Base-by-base conservation (phyloP, 2,329 filamentous ascomycete genomes). In the Clonostachys chloroleuca region DNA sequence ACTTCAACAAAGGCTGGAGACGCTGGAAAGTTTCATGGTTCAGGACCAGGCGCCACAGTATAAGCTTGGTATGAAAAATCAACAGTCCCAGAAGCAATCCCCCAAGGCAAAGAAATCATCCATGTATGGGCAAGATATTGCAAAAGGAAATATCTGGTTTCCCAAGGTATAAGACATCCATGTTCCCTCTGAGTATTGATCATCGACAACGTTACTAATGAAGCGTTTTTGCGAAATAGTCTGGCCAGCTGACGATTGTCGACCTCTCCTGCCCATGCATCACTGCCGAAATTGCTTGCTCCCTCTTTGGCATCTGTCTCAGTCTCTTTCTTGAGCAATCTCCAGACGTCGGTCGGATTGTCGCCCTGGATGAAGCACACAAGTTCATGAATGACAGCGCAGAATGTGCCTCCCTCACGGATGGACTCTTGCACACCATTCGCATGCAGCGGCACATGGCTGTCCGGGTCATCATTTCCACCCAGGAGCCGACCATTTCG, bases 351-450 rank as follows among this genome's bases (percentile, higher is more conserved):
- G 81, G 84, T 1, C 74, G 81, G 5, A 70, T 91, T 36, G 65
- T 92, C 13, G 86, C 85, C 0, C 68, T 92, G 0, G 87, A 92
- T 51, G 87, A 92, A 59, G 88, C 88, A 0, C 88, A 94, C 59
- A 91, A 91, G 66, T 89, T 84, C 59, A 82, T 89, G 75, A 78
- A 74, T 12, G 52, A 56, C 8, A 75, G 76, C 0, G 61, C 71
- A 1, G 81, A 84, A 39, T 77, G 79, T 2, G 60, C 67, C 3
- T 68, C 67, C 0, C 72, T 92, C 30, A 90, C 85, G 0, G 72
- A 85, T 6, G 72, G 73, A 0, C 68, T 92, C 0, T 68, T 89
- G 0, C 69, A 73, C 0, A 77, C 79, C 0, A 85, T 92, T 52
- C 78, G 87, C 0, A 71, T 85, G 16, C 87, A 92, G 61, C 81